Base-by-base conservation (phyloP, 257 asterid species). In the Knoxia roxburghii region DNA sequence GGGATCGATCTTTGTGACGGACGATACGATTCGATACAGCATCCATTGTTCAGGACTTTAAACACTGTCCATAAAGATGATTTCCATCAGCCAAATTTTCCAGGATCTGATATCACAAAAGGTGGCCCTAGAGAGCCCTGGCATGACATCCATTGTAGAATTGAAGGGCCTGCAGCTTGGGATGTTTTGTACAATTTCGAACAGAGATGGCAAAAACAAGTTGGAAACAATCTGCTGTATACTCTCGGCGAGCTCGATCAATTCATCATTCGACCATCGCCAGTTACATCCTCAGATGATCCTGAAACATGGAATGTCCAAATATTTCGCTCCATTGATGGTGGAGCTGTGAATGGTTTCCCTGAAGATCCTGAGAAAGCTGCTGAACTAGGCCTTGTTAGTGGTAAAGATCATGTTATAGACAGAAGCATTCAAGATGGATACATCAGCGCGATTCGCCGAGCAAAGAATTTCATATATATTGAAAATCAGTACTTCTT, bases 121-220 rank as follows among this genome's bases (percentile, higher is more conserved):
- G 97, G 99, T 0, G 97, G 99, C 0, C 96, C 97, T 0, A 75
- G 99, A 64, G 96, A 93, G 83, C 97, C 99, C 4, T 93, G 99
- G 97, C 99, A 93, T 33, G 99, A 93, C 48, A 77, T 88, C 45
- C 98, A 93, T 39, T 90, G 95, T 61, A 75, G 86, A 35, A 68
- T 93, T 2, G 96, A 93, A 68, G 98, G 98, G 2, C 96, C 96
- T 0, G 91, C 78, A 3, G 96, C 95, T 3, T 93, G 98, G 98
- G 98, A 93, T 56, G 92, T 86, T n/a, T 54, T 93, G 67, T 93
- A 82, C 68, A 93, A 93, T 71, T 93, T 93, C 32, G 96, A 93
- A 69, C 98, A 93, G 62, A 82, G 98, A 62, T 93, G 98, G 97
- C 76, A 46, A 43, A 89, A 78, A 69, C 96, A 89, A 61, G 92